phyloP scores from a whole-genome alignment of 768 basidiomycete genomes.

The Podaxis mareebaensis region DNA sequence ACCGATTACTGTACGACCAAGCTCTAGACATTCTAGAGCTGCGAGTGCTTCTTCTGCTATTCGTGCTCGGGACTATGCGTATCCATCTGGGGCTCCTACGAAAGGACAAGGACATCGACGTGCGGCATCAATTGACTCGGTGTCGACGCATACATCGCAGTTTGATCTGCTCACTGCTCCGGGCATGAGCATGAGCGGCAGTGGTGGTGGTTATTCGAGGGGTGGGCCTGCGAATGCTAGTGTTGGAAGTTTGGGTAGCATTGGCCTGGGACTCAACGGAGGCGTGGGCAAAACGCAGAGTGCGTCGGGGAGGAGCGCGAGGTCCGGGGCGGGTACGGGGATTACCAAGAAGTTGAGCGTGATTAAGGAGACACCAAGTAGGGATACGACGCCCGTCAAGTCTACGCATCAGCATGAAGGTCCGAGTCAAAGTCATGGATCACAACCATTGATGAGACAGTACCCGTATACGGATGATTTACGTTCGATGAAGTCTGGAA shows the following conservation, averaged over 20 bases:
- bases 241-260: conserved; percentile 7
- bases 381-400: conserved; percentile 27
- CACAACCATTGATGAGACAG: conserved; percentile 1
- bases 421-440: background rate
- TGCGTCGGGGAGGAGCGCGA: conserved; percentile 16
- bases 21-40: conserved; percentile 16
- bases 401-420: background rate
- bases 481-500: conserved; percentile 14
- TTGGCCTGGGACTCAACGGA: background rate
- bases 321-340: conserved; percentile 1
- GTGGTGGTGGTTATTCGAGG: background rate
- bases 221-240: conserved; percentile 1
- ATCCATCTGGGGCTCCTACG: background rate
- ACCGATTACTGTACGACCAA: background rate
- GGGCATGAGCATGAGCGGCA: background rate
- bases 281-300: conserved; percentile 11
- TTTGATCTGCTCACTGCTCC: conserved; percentile 19
- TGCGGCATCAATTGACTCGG: conserved; percentile 11
- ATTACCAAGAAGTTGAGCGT: conserved; percentile 29
- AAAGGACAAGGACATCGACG: conserved; percentile 8
- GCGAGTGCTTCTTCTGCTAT: background rate
- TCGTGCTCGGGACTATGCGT: conserved; percentile 8
- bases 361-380: conserved; percentile 40
- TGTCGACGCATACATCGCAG: conserved; percentile 19
- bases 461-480: background rate